A percentile compares a stretch with the other conserved stretches of the same genome.
Conservation (phyloP, 306 rosid genomes). For the Castanospermum australe region DNA sequence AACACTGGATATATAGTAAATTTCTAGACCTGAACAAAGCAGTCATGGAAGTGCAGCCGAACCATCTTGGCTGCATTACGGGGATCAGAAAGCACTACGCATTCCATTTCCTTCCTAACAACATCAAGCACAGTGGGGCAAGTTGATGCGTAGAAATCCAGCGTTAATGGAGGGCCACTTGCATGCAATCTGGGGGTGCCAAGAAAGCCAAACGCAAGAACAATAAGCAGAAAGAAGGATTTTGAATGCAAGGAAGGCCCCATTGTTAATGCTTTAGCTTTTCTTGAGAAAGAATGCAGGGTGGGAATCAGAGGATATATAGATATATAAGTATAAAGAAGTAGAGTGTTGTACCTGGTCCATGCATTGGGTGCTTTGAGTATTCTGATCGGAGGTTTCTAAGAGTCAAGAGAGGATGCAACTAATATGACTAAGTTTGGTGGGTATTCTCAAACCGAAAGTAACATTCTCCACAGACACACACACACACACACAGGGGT, state of each 20-base stretch:
- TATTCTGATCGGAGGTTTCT: conserved; percentile 18
- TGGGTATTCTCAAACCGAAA: conserved; percentile 51
- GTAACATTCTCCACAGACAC: not conserved
- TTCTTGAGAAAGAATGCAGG: conserved; percentile 25
- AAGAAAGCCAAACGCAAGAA: conserved; percentile 33
- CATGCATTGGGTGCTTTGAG: conserved; percentile 34
- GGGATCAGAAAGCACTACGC: conserved; percentile 63
- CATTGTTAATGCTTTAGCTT: conserved; percentile 38
- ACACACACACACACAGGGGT: too few relatives aligned
- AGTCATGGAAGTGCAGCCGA: conserved; percentile 88
- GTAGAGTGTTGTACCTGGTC: not conserved
- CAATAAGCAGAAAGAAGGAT: conserved; percentile 26
- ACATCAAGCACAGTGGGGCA: conserved; percentile 75
- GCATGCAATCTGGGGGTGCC: conserved; percentile 39
- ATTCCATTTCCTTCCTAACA: conserved; percentile 75
- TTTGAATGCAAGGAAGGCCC: conserved; percentile 30
- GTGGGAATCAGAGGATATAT: conserved; percentile 43
- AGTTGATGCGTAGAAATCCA: conserved; percentile 71
- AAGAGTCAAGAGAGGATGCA: conserved; percentile 86
- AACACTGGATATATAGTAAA: not conserved
- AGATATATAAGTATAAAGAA: conserved; percentile 37
- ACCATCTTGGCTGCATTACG: conserved; percentile 67
- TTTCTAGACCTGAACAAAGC: conserved; percentile 76
- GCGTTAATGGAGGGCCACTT: conserved; percentile 56
- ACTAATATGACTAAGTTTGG: conserved; percentile 76